Conservation (phyloP, 2,329 filamentous ascomycete species). For the Tolypocladium paradoxum region DNA sequence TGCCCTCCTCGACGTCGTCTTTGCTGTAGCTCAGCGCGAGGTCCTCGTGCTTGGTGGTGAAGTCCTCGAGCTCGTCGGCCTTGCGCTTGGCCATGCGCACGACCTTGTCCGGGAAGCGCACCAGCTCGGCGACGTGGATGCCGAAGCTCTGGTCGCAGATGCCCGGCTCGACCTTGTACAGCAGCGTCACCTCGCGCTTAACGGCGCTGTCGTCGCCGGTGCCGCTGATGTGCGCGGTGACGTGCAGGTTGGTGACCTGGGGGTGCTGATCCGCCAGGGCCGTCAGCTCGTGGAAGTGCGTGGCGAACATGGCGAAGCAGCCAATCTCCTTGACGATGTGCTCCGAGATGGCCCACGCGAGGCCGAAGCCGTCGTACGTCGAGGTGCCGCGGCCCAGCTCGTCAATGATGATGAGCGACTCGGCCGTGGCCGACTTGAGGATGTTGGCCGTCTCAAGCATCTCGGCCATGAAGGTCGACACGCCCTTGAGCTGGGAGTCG, state of each 20-base stretch:
- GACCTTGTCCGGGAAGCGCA: slow-evolving; percentile 93
- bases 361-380: slow-evolving; percentile 94
- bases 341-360: slow-evolving; percentile 98
- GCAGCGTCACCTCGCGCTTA: slow-evolving; percentile 79
- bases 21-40: slow-evolving; percentile 55
- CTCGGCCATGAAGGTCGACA: slow-evolving; percentile 98
- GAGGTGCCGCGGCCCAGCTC: slow-evolving; percentile 93
- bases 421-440: slow-evolving; percentile 87
- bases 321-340: slow-evolving; percentile 94
- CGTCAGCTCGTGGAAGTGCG: slow-evolving; percentile 96
- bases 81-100: slow-evolving; percentile 99
- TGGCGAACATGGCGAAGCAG: slow-evolving; percentile 90
- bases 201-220: slow-evolving; percentile 28
- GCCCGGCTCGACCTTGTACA: slow-evolving; percentile 94
- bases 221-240: slow-evolving; percentile 80
- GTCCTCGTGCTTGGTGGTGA: slow-evolving; percentile 66
- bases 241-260: slow-evolving; percentile 86
- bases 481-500: slow-evolving; percentile 93
- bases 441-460: slow-evolving; percentile 99
- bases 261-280: slow-evolving; percentile 78
- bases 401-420: slow-evolving; percentile 97
- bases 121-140: slow-evolving; percentile 94
- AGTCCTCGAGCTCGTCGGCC: slow-evolving; percentile 95
- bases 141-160: slow-evolving; percentile 97
- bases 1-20: slow-evolving; percentile 83